Conservation (phyloP, 805 yeast genomes). For the Candida parachauliodes region DNA sequence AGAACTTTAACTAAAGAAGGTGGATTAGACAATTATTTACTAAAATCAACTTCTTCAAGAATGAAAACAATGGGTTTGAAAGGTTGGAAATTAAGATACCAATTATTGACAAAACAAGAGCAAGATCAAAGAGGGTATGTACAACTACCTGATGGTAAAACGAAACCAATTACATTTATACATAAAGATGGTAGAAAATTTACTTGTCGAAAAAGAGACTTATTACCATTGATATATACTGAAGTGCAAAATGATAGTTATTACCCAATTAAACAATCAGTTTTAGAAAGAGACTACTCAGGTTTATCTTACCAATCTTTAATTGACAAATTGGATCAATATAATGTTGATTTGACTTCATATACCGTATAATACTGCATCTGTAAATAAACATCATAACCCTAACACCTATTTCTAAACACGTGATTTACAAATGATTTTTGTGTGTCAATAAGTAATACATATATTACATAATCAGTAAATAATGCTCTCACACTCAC, state of each 20-base stretch:
- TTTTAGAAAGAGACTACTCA: conserved; percentile 45
- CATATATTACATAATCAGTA: conserved; percentile 1
- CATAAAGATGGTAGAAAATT: conserved; percentile 46
- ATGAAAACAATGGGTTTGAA: conserved; percentile 86
- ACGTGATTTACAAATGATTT: conserved; percentile 1
- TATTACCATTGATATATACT: conserved; percentile 53
- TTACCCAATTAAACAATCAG: conserved; percentile 40
- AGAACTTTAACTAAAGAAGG: conserved; percentile 90
- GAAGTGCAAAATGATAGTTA: conserved; percentile 44
- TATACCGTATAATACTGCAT: conserved; percentile 17
- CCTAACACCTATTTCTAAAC: not conserved
- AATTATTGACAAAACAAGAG: conserved; percentile 50
- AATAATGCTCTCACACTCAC: no score
- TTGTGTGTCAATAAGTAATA: not conserved
- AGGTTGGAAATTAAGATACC: conserved; percentile 88
- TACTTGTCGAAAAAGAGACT: conserved; percentile 61
- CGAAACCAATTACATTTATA: conserved; percentile 44
- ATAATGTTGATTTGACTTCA: conserved; percentile 35
- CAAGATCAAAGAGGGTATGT: conserved; percentile 38
- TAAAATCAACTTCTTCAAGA: conserved; percentile 85
- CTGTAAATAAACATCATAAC: conserved; percentile 4
- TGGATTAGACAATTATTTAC: conserved; percentile 84
- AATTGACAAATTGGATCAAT: conserved; percentile 44
- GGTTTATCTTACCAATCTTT: conserved; percentile 46
- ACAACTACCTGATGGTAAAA: conserved; percentile 10